Conservation (phyloP, 208 protist species). For the Leishmania arabica region DNA sequence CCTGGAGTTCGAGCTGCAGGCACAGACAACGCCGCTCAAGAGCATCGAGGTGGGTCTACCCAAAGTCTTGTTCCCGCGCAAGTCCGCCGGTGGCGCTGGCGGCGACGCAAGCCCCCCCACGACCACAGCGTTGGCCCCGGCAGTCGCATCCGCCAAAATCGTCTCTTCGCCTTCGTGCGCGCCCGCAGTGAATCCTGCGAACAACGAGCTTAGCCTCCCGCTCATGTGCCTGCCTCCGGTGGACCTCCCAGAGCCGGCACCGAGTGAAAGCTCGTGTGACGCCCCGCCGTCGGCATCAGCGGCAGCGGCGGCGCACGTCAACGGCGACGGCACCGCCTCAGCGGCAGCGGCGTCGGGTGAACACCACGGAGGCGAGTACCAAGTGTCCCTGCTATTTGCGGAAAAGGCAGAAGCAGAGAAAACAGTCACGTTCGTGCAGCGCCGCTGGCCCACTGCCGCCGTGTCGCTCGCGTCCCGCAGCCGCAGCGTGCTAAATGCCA, state of each 20-base stretch:
- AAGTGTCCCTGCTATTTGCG: slow-evolving; percentile 73
- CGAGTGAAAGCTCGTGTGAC: background rate
- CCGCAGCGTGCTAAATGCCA: slow-evolving; percentile 63
- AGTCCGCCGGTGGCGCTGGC: slow-evolving; percentile 11
- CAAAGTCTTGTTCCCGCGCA: slow-evolving; percentile 42
- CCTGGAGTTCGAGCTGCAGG: slow-evolving; percentile 57
- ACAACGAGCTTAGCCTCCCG: slow-evolving; percentile 35
- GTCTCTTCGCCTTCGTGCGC: slow-evolving; percentile 33
- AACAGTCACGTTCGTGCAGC: slow-evolving; percentile 48
- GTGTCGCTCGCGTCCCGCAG: slow-evolving; percentile 58
- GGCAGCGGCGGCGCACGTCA: slow-evolving; percentile 1
- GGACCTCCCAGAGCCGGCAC: slow-evolving; percentile 18
- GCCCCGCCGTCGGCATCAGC: background rate
- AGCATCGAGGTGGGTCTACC: slow-evolving; percentile 56
- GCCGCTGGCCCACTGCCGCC: slow-evolving; percentile 59
- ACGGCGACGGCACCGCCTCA: background rate
- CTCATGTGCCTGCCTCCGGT: slow-evolving; percentile 56
- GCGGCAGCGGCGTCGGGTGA: background rate
- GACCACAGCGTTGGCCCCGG: background rate
- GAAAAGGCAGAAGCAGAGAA: slow-evolving; percentile 76
- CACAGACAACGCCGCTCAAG: slow-evolving; percentile 49
- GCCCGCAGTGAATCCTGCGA: slow-evolving; percentile 26
- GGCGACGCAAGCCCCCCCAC: slow-evolving; percentile 13
- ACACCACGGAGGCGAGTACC: slow-evolving; percentile 39
- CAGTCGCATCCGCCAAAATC: slow-evolving; percentile 2